Evolutionary conservation across 768 basidiomycete genomes (phyloP).

Genomic region (Dioszegia hungarica): DNA sequence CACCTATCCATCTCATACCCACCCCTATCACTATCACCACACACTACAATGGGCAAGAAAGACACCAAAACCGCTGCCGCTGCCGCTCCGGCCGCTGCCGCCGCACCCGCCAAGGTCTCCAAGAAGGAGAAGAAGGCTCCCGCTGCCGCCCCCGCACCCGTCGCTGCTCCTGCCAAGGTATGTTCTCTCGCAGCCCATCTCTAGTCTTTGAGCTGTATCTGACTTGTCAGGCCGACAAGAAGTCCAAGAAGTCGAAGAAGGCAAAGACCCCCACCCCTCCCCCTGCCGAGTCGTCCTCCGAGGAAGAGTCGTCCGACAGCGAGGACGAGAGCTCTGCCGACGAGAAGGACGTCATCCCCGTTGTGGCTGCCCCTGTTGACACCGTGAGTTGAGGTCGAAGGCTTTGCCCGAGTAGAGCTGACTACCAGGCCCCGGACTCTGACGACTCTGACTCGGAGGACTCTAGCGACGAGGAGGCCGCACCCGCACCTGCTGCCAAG

Average conservation of each 20-base stretch:
- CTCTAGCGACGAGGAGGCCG: constrained; percentile 52
- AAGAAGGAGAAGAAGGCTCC: constrained; percentile 1
- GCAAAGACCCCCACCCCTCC: constrained; percentile 3
- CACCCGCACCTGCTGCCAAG: constrained; percentile 14
- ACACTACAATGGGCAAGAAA: constrained; percentile 16
- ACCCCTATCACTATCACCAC: not conserved
- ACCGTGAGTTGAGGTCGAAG: constrained; percentile 25
- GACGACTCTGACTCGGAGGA: constrained; percentile 47
- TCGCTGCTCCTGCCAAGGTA: constrained; percentile 10
- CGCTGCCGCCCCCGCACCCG: not conserved
- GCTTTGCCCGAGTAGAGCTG: not conserved
- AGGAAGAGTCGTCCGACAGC: constrained; percentile 9
- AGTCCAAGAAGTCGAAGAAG: constrained; percentile 4
- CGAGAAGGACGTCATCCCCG: constrained; percentile 31
- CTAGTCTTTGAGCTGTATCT: not conserved
- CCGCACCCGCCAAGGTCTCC: constrained; percentile 32
- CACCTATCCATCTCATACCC: constrained; percentile 3
- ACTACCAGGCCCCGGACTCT: constrained; percentile 5
- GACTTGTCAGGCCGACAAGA: not conserved
- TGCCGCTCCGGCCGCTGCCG: constrained; percentile 21
- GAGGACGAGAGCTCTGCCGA: constrained; percentile 23
- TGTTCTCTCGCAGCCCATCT: not conserved
- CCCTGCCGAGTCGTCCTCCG: constrained; percentile 14
- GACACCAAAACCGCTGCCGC: constrained; percentile 19
- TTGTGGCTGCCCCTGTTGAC: constrained; percentile 30